phyloP scores from a whole-genome alignment of 257 asterid genomes.

The Handroanthus guayacan region DNA sequence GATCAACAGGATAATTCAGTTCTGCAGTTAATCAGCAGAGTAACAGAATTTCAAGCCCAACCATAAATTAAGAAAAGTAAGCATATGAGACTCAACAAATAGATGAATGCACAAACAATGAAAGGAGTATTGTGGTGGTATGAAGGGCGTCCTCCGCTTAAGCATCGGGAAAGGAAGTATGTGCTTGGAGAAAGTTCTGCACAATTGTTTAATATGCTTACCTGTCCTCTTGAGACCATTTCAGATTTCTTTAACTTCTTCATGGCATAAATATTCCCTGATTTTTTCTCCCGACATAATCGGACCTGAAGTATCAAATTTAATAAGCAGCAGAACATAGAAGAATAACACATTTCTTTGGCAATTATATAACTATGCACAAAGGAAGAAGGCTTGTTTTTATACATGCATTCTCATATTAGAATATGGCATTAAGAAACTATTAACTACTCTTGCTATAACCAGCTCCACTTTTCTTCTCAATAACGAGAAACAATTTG shows the following conservation, averaged over 20 bases:
- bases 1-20: slow-evolving; percentile 30
- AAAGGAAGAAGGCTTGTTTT: neutral
- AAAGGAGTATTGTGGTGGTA: slow-evolving; percentile 6
- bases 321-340: slow-evolving; percentile 27
- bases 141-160: neutral
- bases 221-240: slow-evolving; percentile 99
- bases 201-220: slow-evolving; percentile 40
- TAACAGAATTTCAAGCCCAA: neutral
- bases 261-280: slow-evolving; percentile 98
- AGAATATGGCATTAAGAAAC: slow-evolving; percentile 3
- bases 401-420: neutral
- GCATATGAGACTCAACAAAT: slow-evolving; percentile 10
- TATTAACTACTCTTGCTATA: too few relatives aligned
- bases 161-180: neutral
- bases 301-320: slow-evolving; percentile 68
- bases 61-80: neutral
- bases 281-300: slow-evolving; percentile 88
- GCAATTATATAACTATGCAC: slow-evolving; percentile 17
- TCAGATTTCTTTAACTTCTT: slow-evolving; percentile 97
- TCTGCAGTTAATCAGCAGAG: slow-evolving; percentile 10
- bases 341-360: neutral
- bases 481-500: too few relatives aligned
- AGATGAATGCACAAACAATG: neutral
- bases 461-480: too few relatives aligned
- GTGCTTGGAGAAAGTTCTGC: neutral